Base-by-base conservation (phyloP, 805 yeast genomes). In the Metschnikowia sp. region DNA sequence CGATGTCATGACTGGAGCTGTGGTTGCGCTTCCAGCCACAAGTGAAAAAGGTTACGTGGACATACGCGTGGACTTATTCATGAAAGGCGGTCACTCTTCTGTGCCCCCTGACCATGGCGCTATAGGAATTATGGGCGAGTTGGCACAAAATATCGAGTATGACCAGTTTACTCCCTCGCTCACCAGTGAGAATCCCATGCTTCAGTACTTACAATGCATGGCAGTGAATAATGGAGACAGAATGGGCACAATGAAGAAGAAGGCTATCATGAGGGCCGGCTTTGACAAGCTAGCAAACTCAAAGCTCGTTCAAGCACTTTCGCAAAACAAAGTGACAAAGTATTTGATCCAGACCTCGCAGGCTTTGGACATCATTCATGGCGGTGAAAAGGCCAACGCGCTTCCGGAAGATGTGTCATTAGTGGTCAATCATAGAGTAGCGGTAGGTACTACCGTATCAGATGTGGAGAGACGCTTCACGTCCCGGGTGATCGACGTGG, bases 11-110 rank as follows among this genome's bases (percentile, higher is more conserved):
- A 48, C 56, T 2, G 53, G 53, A 11, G 42, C 37, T 43, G 19
- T 45, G 33, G 37, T 56, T 15, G 56, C 53, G 15, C 37, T 42
- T 18, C 58, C 58, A 5, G 58, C 36, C 19, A 52, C 58, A 11
- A 52, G 58, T 13, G 58, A 54, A 36, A 56, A 56, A 39, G 56
- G 58, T 8, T 47, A 52, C 34, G 37, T 44, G 3, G 59, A 56
- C 32, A 28, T 56, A 15, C 39, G 46, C 15, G 59, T 41, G 9
- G 70, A 72, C 3, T 65, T 86, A 36, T 66, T 67, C 22, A 82
- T 86, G 18, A 79, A 81, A 11, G 95, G 95, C 34, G 95, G 95
- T 8, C 95, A 86, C 60, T 81, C 92, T 1, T 84, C 91, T 8
- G 63, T 76, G n/a, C 94, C 95, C 8, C 92, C 91, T 2, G 84